Evolutionary conservation across 768 basidiomycete genomes (phyloP), one percentile per base, ranked within the genome.

Genomic region (Leucogyrophana mollusca): DNA sequence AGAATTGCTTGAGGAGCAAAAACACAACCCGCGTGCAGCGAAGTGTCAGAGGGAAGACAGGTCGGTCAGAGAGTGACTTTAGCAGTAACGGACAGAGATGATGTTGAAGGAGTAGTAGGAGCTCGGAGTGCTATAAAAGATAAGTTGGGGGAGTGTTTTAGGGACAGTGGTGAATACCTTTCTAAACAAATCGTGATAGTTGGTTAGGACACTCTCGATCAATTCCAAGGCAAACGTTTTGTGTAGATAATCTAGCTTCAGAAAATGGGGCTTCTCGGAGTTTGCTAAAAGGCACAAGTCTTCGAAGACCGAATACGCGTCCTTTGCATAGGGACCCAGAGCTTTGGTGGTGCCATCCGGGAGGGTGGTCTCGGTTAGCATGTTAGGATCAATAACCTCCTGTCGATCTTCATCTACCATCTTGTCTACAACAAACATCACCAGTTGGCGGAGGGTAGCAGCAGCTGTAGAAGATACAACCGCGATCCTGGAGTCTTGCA

Each of bases 341-440:
- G 64, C 47, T 46, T 79, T 81, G 0, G 73, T 78, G 1, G 74
- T 74, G 4, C 87, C 91, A 50, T 91, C 78, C 2, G 91, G 87
- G 11, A 92, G 76, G 1, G 63, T 62, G 1, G 82, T 74, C 11
- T 78, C 71, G n/a, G 43, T 54, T n/a, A 66, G 39, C 4, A 47
- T 18, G 3, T 40, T 40, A 9, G 49, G 34, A 30, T 59, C 52
- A 11, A 46, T 24, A 6, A 42, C 51, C 17, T 74, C 77, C 13
- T 64, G 64, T 4, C 72, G 69, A 61, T 93, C 89, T 59, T 94
- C 90, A 14, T 80, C 76, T 1, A 85, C 80, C 65, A 97, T 89
- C 61, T 95, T 94, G 68, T 99, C 96, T 35, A 97, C 90, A 14
- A 97, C 85, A 54, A 97, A 90, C 94, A 99, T 97, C 36, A 98